A percentile compares a stretch with the other conserved stretches of the same genome.
Evolutionary conservation across 148 eudicot genomes (phyloP).

Genomic region (Amaranthus palmeri): DNA sequence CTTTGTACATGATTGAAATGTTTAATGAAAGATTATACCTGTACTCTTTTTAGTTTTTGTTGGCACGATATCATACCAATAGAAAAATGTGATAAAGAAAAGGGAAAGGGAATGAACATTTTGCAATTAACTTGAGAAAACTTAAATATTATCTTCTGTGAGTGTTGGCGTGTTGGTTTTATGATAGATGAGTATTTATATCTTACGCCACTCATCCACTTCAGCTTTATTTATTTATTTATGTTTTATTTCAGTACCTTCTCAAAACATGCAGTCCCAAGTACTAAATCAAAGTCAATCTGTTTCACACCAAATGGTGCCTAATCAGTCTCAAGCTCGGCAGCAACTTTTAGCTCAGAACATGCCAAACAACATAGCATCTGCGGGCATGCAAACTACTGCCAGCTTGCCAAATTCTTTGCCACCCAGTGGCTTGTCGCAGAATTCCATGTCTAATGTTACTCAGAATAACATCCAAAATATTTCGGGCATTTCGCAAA

Average conservation of each 20-base stretch:
- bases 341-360: constrained; percentile 64
- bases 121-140: neutral
- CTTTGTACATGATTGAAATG: too few species aligned
- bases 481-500: constrained; percentile 58
- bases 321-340: constrained; percentile 58
- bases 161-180: neutral
- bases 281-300: constrained; percentile 60
- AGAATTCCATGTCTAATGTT: constrained; percentile 55
- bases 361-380: constrained; percentile 50
- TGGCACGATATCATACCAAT: neutral
- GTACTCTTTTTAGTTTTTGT: too few species aligned
- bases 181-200: neutral
- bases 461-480: constrained; percentile 57
- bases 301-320: constrained; percentile 53
- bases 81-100: neutral
- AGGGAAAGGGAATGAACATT: neutral
- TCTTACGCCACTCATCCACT: constrained; percentile 10
- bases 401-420: constrained; percentile 53
- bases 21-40: too few species aligned
- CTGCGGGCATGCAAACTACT: constrained; percentile 56
- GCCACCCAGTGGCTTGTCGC: constrained; percentile 53
- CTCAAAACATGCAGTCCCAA: constrained; percentile 67
- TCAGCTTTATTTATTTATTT: neutral
- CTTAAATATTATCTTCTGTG: neutral
- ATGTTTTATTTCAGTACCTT: constrained; percentile 22